A percentile compares a stretch with the other conserved stretches of the same genome.
Evolutionary conservation across 2,329 filamentous ascomycete species (phyloP).

Genomic region (Blastomyces silverae): DNA sequence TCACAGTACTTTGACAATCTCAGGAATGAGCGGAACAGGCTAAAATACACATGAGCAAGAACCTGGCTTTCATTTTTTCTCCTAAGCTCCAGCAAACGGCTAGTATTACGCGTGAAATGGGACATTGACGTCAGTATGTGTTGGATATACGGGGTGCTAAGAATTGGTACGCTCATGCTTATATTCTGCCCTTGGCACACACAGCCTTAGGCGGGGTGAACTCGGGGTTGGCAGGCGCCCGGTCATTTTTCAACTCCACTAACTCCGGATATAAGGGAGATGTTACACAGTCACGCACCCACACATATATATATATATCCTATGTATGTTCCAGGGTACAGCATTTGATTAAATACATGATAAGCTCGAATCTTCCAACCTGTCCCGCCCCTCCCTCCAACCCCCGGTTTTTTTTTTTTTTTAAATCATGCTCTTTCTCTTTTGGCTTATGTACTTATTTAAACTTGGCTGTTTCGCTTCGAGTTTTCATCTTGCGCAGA

Average conservation of each 20-base stretch:
- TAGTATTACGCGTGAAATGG: background rate
- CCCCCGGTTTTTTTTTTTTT: background rate
- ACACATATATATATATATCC: background rate
- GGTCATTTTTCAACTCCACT: too few relatives aligned
- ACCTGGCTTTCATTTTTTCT: background rate
- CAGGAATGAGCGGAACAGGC: constrained; percentile 4
- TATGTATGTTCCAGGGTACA: background rate
- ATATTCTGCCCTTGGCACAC: too few relatives aligned
- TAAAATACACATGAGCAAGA: background rate
- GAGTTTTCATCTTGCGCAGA: background rate
- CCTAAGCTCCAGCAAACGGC: background rate
- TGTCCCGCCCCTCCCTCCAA: background rate
- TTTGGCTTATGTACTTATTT: background rate
- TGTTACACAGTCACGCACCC: too few relatives aligned
- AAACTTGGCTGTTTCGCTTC: background rate
- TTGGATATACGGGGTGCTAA: too few relatives aligned
- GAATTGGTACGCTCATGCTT: too few relatives aligned
- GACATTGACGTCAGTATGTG: background rate
- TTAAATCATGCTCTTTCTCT: background rate
- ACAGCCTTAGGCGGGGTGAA: too few relatives aligned
- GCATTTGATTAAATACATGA: constrained; percentile 1
- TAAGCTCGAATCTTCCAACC: background rate
- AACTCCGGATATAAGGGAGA: too few relatives aligned
- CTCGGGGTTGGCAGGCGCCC: too few relatives aligned
- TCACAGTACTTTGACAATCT: constrained; percentile 12